These are phyloP conservation scores for Cyclotella kingstonii DNA, from an alignment of 108 stramenopile genomes.

Conservation along the genomic window DNA sequence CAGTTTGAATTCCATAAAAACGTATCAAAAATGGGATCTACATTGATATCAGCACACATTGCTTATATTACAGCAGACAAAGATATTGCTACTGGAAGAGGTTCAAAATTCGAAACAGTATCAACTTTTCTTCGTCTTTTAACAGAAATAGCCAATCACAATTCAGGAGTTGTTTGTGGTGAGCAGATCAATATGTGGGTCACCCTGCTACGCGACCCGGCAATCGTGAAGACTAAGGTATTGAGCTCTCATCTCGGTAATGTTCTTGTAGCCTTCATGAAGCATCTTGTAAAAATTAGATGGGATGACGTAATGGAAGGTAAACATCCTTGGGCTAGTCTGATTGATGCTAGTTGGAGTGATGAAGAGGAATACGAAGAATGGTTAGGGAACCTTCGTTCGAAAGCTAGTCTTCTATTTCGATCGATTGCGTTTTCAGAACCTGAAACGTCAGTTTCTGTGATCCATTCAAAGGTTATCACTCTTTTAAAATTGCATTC, in stretches of 20 bases:
- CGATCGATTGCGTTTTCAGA: conserved; percentile 61
- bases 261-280: conserved; percentile 59
- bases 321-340: conserved; percentile 53
- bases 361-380: conserved; percentile 77
- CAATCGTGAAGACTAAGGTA: conserved; percentile 54
- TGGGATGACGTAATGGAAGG: conserved; percentile 85
- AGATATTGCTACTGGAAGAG: conserved; percentile 40
- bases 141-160: conserved; percentile 78
- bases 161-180: conserved; percentile 66
- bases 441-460: conserved; percentile 58
- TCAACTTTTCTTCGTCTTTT: conserved; percentile 57
- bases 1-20: conserved; percentile 74
- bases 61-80: conserved; percentile 72
- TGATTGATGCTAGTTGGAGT: conserved; percentile 80
- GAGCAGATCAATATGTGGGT: conserved; percentile 82
- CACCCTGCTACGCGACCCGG: conserved; percentile 73
- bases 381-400: conserved; percentile 75
- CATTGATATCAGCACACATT: conserved; percentile 65
- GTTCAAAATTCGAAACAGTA: conserved; percentile 45
- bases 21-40: conserved; percentile 67
- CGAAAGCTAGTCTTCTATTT: conserved; percentile 71
- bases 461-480: conserved; percentile 47
- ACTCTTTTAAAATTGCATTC: conserved; percentile 52
- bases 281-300: conserved; percentile 64
- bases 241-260: conserved; percentile 59